Conservation (phyloP, 2,329 filamentous ascomycete species). For the Beauveria asiatica region DNA sequence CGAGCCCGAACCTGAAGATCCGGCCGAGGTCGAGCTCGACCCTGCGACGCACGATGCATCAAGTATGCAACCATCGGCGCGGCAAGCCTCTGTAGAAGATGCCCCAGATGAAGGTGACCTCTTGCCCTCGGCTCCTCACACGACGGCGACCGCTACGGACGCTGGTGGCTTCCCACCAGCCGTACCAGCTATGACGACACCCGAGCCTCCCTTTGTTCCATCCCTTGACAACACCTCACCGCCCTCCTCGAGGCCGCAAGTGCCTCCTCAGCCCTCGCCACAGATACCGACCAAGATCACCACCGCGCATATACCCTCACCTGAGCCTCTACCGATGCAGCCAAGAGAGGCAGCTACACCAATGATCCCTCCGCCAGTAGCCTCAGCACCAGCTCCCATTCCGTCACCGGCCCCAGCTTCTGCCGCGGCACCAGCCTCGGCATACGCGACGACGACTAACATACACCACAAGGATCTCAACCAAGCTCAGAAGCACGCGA, state of each 20-base stretch:
- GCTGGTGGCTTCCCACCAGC: conserved; percentile 19
- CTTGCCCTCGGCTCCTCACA: conserved; percentile 10
- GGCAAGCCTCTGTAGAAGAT: conserved; percentile 44
- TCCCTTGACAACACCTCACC: conserved; percentile 5
- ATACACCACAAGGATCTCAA: conserved; percentile 51
- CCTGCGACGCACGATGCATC: conserved; percentile 48
- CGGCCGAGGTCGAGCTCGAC: conserved; percentile 38
- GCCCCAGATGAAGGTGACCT: conserved; percentile 36
- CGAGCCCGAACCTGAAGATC: conserved; percentile 23
- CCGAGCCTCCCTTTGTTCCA: conserved; percentile 12
- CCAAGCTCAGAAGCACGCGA: conserved; percentile 87
- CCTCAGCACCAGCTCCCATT: conserved; percentile 3
- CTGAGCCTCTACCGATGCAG: conserved; percentile 15
- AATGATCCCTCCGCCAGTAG: conserved; percentile 15
- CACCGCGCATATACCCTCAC: conserved; percentile 17
- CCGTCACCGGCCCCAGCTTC: conserved; percentile 12
- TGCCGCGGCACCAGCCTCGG: conserved; percentile 8
- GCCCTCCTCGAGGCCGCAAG: conserved; percentile 14
- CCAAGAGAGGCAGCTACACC: conserved; percentile 14
- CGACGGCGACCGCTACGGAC: conserved; percentile 15
- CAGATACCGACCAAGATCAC: conserved; percentile 20
- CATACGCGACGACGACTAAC: conserved; percentile 11
- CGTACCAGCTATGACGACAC: conserved; percentile 16
- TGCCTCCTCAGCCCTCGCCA: conserved; percentile 22
- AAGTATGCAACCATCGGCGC: conserved; percentile 30